These are phyloP conservation scores for Sorghum bicolor DNA, from an alignment of 176 grass and related monocot genomes.

Conservation along the genomic window Sorghum_bicolor_NCBIv3 NC_012878.2:182501-183000, in stretches of 20 bases:
- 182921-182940: slow-evolving; percentile 17
- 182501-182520: too few relatives aligned
- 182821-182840: background rate
- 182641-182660: too few relatives aligned
- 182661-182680: too few relatives aligned
- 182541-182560: too few relatives aligned
- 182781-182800: background rate
- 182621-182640: too few relatives aligned
- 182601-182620: too few relatives aligned
- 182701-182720: background rate
- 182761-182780: background rate
- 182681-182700: background rate
- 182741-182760: background rate
- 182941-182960: background rate
- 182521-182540: too few relatives aligned
- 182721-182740: background rate
- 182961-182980: background rate
- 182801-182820: background rate
- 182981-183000: background rate
- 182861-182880: slow-evolving; percentile 26
- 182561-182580: too few relatives aligned
- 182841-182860: background rate
- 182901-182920: slow-evolving; percentile 79
- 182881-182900: slow-evolving; percentile 54
- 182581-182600: too few relatives aligned